Evolutionary conservation across 2,329 filamentous ascomycete genomes (phyloP).

Genomic region (Basipetospora chlamydospora): DNA sequence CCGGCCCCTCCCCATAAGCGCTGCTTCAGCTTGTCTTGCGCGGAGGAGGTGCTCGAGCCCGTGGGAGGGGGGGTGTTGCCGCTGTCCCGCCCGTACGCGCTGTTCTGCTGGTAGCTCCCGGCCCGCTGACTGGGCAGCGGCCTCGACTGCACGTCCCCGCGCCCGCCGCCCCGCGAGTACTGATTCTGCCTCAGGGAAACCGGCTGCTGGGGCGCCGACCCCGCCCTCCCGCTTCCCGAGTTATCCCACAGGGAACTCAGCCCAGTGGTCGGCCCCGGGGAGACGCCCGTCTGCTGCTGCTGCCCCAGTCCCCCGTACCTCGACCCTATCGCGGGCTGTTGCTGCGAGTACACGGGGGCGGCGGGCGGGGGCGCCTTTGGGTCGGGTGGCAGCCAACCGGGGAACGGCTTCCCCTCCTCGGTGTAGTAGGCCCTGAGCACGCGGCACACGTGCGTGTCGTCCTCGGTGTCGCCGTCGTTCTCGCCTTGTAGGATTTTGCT

Average conservation of each 20-base stretch:
- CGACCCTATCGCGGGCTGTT: conserved; percentile 33
- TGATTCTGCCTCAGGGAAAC: conserved; percentile 3
- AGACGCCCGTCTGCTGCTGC: conserved; percentile 12
- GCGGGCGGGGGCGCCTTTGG: conserved; percentile 52
- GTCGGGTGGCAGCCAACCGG: conserved; percentile 78
- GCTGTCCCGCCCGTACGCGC: conserved; percentile 13
- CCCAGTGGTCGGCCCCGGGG: conserved; percentile 13
- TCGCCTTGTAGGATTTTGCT: conserved; percentile 56
- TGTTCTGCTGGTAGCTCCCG: conserved; percentile 55
- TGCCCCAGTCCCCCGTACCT: conserved; percentile 35
- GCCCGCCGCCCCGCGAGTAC: not conserved
- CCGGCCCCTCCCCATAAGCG: conserved; percentile 52
- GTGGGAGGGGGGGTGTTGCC: not conserved
- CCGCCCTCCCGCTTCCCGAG: conserved; percentile 1
- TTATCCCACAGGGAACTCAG: conserved; percentile 47
- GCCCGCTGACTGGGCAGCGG: conserved; percentile 58
- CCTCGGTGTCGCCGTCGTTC: conserved; percentile 59
- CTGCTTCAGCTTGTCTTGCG: conserved; percentile 72
- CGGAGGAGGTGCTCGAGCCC: conserved; percentile 33
- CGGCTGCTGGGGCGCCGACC: conserved; percentile 11
- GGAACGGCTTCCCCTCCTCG: conserved; percentile 71
- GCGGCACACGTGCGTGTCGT: conserved; percentile 89
- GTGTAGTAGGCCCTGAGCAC: conserved; percentile 86
- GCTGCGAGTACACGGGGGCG: conserved; percentile 38
- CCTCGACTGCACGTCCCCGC: conserved; percentile 21